These are phyloP conservation scores for Fragaria vesca DNA, from an alignment of 306 rosid genomes.

Conservation along the genomic window DNA sequence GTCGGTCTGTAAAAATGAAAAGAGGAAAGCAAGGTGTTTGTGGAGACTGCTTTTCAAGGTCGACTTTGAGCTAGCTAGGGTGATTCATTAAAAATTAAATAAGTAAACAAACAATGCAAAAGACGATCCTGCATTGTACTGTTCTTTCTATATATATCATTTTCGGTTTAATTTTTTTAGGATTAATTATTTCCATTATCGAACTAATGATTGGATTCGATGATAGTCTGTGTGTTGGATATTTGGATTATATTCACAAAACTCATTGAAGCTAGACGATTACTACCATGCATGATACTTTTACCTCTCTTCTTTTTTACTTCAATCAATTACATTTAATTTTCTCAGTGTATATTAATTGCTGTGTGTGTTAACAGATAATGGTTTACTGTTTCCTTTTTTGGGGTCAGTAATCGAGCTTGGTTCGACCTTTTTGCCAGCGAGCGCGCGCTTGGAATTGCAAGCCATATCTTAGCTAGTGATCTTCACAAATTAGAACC, in stretches of 20 bases:
- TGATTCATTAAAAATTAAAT: slow-evolving; percentile 13
- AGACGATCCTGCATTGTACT: not conserved
- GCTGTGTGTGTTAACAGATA: no score
- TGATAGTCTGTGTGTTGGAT: not conserved
- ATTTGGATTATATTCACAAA: not conserved
- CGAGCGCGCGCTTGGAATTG: slow-evolving; percentile 6
- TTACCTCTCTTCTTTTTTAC: no score
- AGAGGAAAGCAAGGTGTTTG: slow-evolving; percentile 39
- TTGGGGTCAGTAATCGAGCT: no score
- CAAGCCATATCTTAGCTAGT: not conserved
- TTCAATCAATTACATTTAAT: no score
- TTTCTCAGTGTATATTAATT: no score
- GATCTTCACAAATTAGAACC: no score
- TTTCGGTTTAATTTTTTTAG: not conserved
- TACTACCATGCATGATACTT: not conserved
- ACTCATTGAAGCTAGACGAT: not conserved
- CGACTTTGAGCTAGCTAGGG: slow-evolving; percentile 18
- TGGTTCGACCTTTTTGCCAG: not conserved
- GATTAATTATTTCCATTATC: not conserved
- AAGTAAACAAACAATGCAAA: slow-evolving; percentile 13
- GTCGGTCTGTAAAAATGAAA: slow-evolving; percentile 29
- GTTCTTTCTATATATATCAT: not conserved
- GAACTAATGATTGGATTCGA: not conserved
- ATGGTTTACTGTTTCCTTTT: no score
- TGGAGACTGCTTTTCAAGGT: slow-evolving; percentile 36